Evolutionary conservation across 2,329 filamentous ascomycete species (phyloP), one percentile per base, ranked within the genome.

Genomic region (Fusarium buxicola): DNA sequence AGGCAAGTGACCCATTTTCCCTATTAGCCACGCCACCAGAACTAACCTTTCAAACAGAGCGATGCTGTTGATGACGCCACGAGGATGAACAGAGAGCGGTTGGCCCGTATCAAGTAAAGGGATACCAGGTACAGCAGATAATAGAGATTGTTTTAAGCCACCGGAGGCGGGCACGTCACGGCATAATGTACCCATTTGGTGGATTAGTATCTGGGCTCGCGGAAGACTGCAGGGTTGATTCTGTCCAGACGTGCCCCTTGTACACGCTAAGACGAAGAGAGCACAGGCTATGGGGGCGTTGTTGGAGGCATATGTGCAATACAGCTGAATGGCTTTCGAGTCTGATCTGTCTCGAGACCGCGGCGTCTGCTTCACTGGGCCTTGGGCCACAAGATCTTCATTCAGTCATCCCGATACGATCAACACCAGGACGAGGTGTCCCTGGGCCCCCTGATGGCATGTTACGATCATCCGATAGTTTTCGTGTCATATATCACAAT

Each of bases 61-160:
- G 92, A 96, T 74, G 85, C 83, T 69, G 91, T 96, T 67, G 91
- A 93, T 75, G 91, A 94, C 66, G 86, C 90, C 72, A 91, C 94
- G 70, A 87, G 87, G 56, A 87, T 92, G 84, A 94, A 94, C 80
- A 84, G 90, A 65, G 87, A 89, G 70, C 85, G 87, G 68, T 75
- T 93, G 75, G 87, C 90, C 70, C 84, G 89, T 45, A 88, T 89
- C 55, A 79, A 73, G 55, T 80, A 73, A 65, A 15, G 59, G 36
- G 13, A 13, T 25, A 24, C 7, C 45, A 25, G 46, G 31, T 28
- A 28, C 48, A 43, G 41, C 15, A 32, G 38, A 50, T 31, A 30
- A 54, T 63, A 54, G 50, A 49, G 40, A 43, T 47, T n/a, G 21
- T 40, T 27, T 44, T 48, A 40, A 40, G 31, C 18, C 31, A 18